phyloP scores from a whole-genome alignment of 108 stramenopile genomes.

The Skeletonema menzelii region DNA sequence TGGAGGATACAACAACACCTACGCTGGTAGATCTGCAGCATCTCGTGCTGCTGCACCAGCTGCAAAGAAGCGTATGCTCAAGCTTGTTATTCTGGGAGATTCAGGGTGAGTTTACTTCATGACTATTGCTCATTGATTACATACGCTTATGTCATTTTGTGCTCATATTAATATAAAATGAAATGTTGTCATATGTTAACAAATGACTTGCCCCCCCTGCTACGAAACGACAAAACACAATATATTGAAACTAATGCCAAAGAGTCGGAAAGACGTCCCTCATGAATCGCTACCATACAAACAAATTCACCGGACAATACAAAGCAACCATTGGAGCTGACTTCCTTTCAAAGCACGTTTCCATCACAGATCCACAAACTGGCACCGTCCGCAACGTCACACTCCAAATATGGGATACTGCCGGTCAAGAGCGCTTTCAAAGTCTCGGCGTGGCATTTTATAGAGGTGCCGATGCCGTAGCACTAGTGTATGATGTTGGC shows the following conservation, averaged over 20 bases:
- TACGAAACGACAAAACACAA: neutral
- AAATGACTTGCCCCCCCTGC: neutral
- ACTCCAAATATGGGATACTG: constrained; percentile 99
- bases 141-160: neutral
- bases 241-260: neutral
- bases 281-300: constrained; percentile 97
- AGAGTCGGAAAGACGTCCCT: constrained; percentile 98
- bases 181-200: constrained; percentile 1
- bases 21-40: constrained; percentile 24
- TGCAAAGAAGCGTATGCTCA: constrained; percentile 84
- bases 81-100: constrained; percentile 96
- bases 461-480: constrained; percentile 96
- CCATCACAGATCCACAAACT: constrained; percentile 61
- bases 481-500: constrained; percentile 98
- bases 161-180: neutral
- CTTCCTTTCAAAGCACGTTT: constrained; percentile 91
- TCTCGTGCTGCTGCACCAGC: constrained; percentile 29
- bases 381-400: constrained; percentile 73
- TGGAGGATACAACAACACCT: constrained; percentile 7
- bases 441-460: constrained; percentile 96
- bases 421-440: constrained; percentile 98
- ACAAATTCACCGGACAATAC: constrained; percentile 94
- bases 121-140: neutral
- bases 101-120: constrained; percentile 61
- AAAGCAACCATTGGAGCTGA: constrained; percentile 99